These are phyloP conservation scores for Mikania micrantha DNA, from an alignment of 129 eudicot species.

Conservation along the genomic window DNA sequence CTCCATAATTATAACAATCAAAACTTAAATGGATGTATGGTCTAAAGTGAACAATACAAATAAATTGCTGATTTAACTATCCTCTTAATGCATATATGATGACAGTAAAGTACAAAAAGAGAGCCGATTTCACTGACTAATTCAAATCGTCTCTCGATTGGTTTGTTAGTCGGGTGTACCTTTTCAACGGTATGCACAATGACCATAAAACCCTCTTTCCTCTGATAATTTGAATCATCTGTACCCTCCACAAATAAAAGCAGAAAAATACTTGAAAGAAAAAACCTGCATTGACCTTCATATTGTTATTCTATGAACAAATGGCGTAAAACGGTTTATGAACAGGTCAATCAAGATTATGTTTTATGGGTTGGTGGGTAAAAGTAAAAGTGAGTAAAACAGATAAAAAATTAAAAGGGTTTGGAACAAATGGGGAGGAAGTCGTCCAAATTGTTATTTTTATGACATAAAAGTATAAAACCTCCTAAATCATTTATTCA, in stretches of 20 bases:
- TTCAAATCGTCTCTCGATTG: slow-evolving; percentile 13
- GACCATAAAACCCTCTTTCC: slow-evolving; percentile 11
- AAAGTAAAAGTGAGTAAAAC: not conserved
- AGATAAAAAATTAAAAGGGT: not conserved
- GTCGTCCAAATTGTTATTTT: not conserved
- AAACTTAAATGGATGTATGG: slow-evolving; percentile 22
- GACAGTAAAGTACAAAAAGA: slow-evolving; percentile 23
- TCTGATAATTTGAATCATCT: slow-evolving; percentile 8
- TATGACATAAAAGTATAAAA: not conserved
- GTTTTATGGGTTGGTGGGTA: not conserved
- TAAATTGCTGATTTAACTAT: slow-evolving; percentile 16
- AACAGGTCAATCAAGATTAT: not conserved
- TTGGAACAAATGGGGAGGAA: not conserved
- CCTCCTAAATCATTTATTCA: not conserved
- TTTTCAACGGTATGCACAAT: slow-evolving; percentile 23
- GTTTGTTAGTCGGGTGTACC: slow-evolving; percentile 19
- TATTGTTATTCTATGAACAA: not conserved
- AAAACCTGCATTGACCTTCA: slow-evolving; percentile 23
- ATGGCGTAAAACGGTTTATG: not conserved
- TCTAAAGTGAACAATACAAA: slow-evolving; percentile 33
- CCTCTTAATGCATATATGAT: slow-evolving; percentile 15
- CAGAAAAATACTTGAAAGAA: slow-evolving; percentile 29
- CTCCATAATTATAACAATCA: not conserved
- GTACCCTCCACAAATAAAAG: slow-evolving; percentile 21
- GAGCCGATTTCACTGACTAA: slow-evolving; percentile 14